These are phyloP conservation scores for Trichoderma harzianum DNA, from an alignment of 2,329 filamentous ascomycete species.

Conservation along the genomic window DNA sequence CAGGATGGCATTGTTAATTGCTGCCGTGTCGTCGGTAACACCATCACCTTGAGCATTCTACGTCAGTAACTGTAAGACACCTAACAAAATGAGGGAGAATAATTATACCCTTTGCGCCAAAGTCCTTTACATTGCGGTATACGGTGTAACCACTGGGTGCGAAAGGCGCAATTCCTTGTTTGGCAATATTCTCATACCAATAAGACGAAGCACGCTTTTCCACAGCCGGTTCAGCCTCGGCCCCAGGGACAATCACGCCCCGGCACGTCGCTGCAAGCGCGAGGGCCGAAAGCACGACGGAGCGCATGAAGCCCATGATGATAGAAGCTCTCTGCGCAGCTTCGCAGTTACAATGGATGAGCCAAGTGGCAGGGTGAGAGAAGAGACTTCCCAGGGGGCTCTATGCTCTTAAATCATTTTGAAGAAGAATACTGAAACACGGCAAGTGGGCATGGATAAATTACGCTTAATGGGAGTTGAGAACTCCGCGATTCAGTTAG, in stretches of 20 bases:
- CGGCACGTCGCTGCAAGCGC: neutral
- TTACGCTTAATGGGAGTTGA: neutral
- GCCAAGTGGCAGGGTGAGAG: neutral
- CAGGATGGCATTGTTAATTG: constrained; percentile 47
- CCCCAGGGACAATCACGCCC: neutral
- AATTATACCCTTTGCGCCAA: constrained; percentile 29
- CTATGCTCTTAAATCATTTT: neutral
- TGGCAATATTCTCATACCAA: constrained; percentile 1
- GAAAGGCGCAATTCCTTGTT: constrained; percentile 6
- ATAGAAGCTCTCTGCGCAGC: neutral
- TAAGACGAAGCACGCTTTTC: constrained; percentile 7
- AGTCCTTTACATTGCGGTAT: constrained; percentile 39
- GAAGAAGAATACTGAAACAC: neutral
- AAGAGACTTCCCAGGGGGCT: neutral
- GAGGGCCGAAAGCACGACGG: neutral
- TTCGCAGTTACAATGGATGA: neutral
- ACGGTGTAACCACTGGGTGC: neutral
- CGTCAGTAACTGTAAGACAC: neutral
- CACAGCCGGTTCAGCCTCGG: neutral
- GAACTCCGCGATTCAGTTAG: neutral
- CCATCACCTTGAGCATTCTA: constrained; percentile 21
- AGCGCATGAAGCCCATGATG: constrained; percentile 7
- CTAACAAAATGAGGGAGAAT: neutral
- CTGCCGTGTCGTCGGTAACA: constrained; percentile 50
- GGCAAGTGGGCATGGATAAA: neutral